Percentiles rank a stretch among this genome's conserved stretches.
Evolutionary conservation across 805 yeast species (phyloP).

Genomic region (Yarrowia deformans): DNA sequence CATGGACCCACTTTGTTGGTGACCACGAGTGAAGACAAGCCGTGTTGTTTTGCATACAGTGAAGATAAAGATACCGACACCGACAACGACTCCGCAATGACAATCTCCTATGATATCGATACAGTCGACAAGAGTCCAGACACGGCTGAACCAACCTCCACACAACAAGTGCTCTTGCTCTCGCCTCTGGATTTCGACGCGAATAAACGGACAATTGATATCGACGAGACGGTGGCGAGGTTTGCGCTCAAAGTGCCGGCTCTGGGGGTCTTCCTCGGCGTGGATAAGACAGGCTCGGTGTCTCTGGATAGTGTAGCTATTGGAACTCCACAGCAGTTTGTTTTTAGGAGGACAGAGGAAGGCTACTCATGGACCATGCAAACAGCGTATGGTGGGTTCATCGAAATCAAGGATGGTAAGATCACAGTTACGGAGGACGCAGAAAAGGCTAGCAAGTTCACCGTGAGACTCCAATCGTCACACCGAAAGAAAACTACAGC

Average conservation of each 20-base stretch:
- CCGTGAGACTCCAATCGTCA: slow-evolving; percentile 46
- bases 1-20: slow-evolving; percentile 51
- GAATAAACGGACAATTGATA: slow-evolving; percentile 36
- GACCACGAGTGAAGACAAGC: slow-evolving; percentile 36
- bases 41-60: slow-evolving; percentile 21
- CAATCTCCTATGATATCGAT: slow-evolving; percentile 43
- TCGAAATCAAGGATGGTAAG: slow-evolving; percentile 42
- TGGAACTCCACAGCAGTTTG: slow-evolving; percentile 48
- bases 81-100: not conserved
- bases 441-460: slow-evolving; percentile 41
- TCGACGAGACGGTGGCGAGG: slow-evolving; percentile 25
- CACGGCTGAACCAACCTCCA: slow-evolving; percentile 48
- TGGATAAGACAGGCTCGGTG: slow-evolving; percentile 42
- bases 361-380: slow-evolving; percentile 46
- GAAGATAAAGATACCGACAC: not conserved
- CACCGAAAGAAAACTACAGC: slow-evolving; percentile 40
- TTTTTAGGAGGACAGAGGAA: slow-evolving; percentile 37
- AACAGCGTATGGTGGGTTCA: slow-evolving; percentile 40
- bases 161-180: slow-evolving; percentile 51
- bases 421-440: slow-evolving; percentile 43
- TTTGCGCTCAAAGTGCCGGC: slow-evolving; percentile 48
- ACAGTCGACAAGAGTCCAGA: slow-evolving; percentile 17
- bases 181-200: slow-evolving; percentile 42
- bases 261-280: slow-evolving; percentile 47
- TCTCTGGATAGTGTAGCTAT: slow-evolving; percentile 51